Percentiles rank a stretch among this genome's conserved stretches.
phyloP scores from a whole-genome alignment of 257 asterid genomes.

The Ilex aquifolium region DNA sequence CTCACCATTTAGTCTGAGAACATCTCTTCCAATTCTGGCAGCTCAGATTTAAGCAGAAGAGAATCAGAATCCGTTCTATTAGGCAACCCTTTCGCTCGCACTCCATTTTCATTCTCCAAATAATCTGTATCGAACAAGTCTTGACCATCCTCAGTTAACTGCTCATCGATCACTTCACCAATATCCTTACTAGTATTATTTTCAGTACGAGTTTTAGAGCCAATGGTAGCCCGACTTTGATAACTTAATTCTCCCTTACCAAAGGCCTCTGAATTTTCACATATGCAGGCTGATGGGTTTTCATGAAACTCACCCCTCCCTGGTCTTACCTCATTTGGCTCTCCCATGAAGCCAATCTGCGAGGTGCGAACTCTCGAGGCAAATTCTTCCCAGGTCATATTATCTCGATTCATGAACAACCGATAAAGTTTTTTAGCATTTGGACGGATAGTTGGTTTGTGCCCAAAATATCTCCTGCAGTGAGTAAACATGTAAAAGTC shows the following conservation, averaged over 20 bases:
- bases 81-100: slow-evolving; percentile 11
- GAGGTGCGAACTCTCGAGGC: slow-evolving; percentile 35
- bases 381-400: slow-evolving; percentile 63
- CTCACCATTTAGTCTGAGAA: slow-evolving; percentile 19
- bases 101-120: slow-evolving; percentile 21
- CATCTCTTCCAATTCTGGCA: slow-evolving; percentile 25
- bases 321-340: slow-evolving; percentile 49
- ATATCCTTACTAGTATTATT: slow-evolving; percentile 4
- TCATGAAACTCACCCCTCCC: slow-evolving; percentile 70
- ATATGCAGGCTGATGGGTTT: slow-evolving; percentile 62
- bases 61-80: slow-evolving; percentile 16
- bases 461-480: slow-evolving; percentile 68
- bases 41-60: slow-evolving; percentile 9
- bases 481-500: not conserved
- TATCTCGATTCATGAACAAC: slow-evolving; percentile 34
- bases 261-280: slow-evolving; percentile 30
- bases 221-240: slow-evolving; percentile 6
- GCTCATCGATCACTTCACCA: slow-evolving; percentile 31
- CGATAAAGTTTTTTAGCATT: slow-evolving; percentile 49
- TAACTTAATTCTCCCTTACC: slow-evolving; percentile 1
- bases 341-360: slow-evolving; percentile 77
- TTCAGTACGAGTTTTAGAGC: not conserved
- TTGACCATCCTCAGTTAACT: slow-evolving; percentile 37
- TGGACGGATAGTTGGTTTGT: slow-evolving; percentile 71
- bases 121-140: slow-evolving; percentile 43